Percentiles rank a stretch among this genome's conserved stretches.
These are phyloP conservation scores for Scolecobasidium constrictum DNA, from an alignment of 2,329 filamentous ascomycete genomes.

Conservation along the genomic window DNA sequence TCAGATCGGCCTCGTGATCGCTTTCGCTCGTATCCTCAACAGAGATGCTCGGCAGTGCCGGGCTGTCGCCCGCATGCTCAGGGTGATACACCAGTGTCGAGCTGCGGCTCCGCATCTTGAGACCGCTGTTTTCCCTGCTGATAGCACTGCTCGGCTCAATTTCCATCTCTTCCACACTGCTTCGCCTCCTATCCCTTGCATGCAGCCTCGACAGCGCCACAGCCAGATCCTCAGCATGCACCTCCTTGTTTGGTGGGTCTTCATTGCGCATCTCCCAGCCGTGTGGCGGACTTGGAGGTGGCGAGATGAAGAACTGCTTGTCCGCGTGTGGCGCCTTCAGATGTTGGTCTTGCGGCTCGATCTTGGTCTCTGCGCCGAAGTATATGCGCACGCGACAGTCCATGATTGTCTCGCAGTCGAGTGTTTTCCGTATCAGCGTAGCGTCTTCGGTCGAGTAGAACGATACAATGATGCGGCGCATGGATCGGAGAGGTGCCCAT, in stretches of 20 bases:
- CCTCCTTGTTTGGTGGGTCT: constrained; percentile 54
- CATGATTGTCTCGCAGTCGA: constrained; percentile 65
- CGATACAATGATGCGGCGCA: constrained; percentile 70
- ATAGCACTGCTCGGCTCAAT: constrained; percentile 13
- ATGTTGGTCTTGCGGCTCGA: constrained; percentile 32
- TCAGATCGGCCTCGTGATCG: constrained; percentile 30
- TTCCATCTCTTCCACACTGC: constrained; percentile 14
- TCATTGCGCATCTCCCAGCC: constrained; percentile 55
- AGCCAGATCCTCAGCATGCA: constrained; percentile 51
- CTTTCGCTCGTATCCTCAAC: constrained; percentile 47
- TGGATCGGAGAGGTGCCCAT: constrained; percentile 72
- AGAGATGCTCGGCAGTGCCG: constrained; percentile 49
- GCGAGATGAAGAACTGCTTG: constrained; percentile 56
- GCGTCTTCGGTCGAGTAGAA: constrained; percentile 63
- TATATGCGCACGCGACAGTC: constrained; percentile 59
- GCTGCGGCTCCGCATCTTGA: constrained; percentile 35
- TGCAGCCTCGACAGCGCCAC: constrained; percentile 43
- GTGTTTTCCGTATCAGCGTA: constrained; percentile 57
- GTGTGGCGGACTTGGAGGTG: constrained; percentile 52
- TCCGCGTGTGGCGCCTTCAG: constrained; percentile 46
- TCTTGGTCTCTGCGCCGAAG: constrained; percentile 42
- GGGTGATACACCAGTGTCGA: constrained; percentile 54
- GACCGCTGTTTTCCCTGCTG: constrained; percentile 13
- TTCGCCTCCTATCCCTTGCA: constrained; percentile 21
- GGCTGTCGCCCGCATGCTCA: constrained; percentile 48